These are phyloP conservation scores for Albizia julibrissin DNA, from an alignment of 306 rosid species.

Conservation along the genomic window DNA sequence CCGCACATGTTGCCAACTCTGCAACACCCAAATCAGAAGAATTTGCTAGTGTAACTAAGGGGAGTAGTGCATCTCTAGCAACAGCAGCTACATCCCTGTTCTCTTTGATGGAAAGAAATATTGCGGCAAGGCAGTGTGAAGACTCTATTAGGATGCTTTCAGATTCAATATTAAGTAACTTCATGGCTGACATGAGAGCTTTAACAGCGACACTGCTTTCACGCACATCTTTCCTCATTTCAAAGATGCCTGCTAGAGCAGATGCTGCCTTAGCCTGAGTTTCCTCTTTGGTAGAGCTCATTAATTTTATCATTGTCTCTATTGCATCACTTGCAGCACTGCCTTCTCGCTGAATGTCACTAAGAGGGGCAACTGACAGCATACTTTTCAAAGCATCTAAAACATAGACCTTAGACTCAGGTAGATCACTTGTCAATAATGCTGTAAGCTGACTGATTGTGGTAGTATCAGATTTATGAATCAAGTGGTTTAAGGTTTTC, in stretches of 20 bases:
- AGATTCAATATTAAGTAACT: constrained; percentile 79
- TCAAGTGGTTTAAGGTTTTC: constrained; percentile 91
- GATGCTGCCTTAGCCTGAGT: constrained; percentile 95
- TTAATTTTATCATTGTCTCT: constrained; percentile 82
- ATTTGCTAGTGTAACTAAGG: constrained; percentile 70
- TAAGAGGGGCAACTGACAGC: constrained; percentile 92
- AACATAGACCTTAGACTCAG: constrained; percentile 90
- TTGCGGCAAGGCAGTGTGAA: constrained; percentile 85
- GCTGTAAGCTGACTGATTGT: constrained; percentile 98
- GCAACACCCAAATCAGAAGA: constrained; percentile 83
- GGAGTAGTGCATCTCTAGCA: constrained; percentile 73
- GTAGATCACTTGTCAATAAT: constrained; percentile 89
- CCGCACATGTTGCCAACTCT: constrained; percentile 89
- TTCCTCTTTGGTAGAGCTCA: constrained; percentile 85
- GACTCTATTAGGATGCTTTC: constrained; percentile 74
- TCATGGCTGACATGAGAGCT: constrained; percentile 72
- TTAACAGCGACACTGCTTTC: constrained; percentile 86
- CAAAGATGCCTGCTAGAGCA: constrained; percentile 90
- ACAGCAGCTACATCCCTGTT: constrained; percentile 81
- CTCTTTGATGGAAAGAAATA: constrained; percentile 93
- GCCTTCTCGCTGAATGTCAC: constrained; percentile 88
- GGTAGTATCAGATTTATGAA: constrained; percentile 94
- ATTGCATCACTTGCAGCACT: constrained; percentile 96
- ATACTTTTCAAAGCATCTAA: constrained; percentile 95
- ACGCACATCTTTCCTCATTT: constrained; percentile 86